Evolutionary conservation across 2,329 filamentous ascomycete species (phyloP), one percentile per base, ranked within the genome.

Genomic region (Bertia moriformis): DNA sequence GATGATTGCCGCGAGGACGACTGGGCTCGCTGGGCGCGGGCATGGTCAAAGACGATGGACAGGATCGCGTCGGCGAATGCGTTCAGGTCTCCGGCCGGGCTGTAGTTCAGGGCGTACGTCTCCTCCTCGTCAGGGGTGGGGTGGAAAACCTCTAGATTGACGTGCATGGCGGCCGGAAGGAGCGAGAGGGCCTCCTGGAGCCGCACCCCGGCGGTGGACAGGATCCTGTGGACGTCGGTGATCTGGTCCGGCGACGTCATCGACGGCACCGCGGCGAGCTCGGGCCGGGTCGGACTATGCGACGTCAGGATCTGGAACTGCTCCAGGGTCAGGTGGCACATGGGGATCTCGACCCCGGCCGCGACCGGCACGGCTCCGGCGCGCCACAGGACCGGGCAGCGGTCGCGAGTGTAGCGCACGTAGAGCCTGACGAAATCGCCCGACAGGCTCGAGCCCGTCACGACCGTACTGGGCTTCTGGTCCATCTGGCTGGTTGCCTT

Each of bases 401-500:
- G 80, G 54, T 98, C 91, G 43, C 77, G 80, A 1, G 89, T 96
- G 48, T 94, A 73, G 52, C 98, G 91, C 18, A 96, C 83, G 52
- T 87, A 93, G 4, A 98, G 63, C 41, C 88, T 77, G 18, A 94
- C 78, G 56, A 96, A 96, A 51, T 96, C 84, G n/a, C 91, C 91
- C 2, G 86, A 93, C 40, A 98, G 60, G 60, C 89, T 96, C 7
- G 89, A 96, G 1, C 89, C 91, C 0, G 89, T 96, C 14, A 98
- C 85, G 18, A 96, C 75, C 18, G 86, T 84, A 52, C 74, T 91
- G 18, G 83, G 81, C 37, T 87, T 83, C 38, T 84, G 78, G 54
- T 94, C 86, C 37, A 91, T 72, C 49, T 94, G 87, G 51, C 87
- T 94, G 1, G 91, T 98, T 0, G 89, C 89, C 59, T 96, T 98